Evolutionary conservation across 164 flowering plant genomes (phyloP).

Genomic region (Cinnamomum micranthum): DNA sequence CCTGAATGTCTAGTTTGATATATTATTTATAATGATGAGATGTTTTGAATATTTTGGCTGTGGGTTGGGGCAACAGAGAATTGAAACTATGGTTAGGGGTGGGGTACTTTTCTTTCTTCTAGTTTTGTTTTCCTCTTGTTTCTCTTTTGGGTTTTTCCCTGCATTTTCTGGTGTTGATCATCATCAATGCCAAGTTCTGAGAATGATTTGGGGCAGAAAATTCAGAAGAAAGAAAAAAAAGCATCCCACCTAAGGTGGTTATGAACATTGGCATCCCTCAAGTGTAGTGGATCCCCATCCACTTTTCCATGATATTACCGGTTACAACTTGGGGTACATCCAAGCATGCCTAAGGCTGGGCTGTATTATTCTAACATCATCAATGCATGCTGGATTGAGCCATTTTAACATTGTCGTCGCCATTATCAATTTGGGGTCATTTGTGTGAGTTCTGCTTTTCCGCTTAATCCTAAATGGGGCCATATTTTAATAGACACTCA

Average conservation of each 20-base stretch:
- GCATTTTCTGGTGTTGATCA: background rate
- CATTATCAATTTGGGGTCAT: no score
- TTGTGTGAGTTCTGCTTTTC: no score
- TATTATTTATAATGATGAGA: no score
- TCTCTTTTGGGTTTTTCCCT: no score
- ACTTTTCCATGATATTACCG: background rate
- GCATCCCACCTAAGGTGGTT: background rate
- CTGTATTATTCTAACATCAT: no score
- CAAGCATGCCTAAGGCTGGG: background rate
- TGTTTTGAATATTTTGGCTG: background rate
- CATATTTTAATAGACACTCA: no score
- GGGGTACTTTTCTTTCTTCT: background rate
- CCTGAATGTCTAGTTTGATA: no score
- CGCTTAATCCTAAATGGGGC: no score
- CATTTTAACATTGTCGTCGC: background rate
- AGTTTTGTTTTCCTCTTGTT: no score
- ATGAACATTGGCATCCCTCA: background rate
- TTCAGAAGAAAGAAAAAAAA: background rate
- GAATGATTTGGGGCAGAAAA: background rate
- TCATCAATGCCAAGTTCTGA: background rate
- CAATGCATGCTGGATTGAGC: background rate
- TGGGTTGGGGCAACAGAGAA: background rate
- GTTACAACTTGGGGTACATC: background rate
- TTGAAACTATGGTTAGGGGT: background rate
- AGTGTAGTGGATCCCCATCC: background rate